Percentiles rank a stretch among this genome's conserved stretches.
phyloP scores from a whole-genome alignment of 2,329 filamentous ascomycete species.

The Dryadomyces sulphureus region DNA sequence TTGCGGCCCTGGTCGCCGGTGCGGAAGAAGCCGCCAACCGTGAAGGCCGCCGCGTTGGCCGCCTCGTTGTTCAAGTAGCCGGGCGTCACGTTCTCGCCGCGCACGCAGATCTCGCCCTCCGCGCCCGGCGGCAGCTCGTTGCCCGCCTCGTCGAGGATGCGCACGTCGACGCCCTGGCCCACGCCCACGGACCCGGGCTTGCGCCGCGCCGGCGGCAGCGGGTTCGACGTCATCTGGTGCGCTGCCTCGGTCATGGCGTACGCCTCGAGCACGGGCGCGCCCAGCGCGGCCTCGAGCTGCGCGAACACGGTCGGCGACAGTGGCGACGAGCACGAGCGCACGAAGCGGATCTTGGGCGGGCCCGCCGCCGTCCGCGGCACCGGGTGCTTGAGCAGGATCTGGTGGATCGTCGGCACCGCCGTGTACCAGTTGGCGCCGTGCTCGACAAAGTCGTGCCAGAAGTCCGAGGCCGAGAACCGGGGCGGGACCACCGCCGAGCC shows the following conservation, averaged over 20 bases:
- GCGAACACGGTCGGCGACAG: constrained; percentile 70
- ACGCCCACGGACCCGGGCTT: constrained; percentile 72
- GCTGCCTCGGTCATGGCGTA: constrained; percentile 90
- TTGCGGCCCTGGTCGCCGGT: constrained; percentile 76
- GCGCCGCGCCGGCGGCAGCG: constrained; percentile 53
- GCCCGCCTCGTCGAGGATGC: constrained; percentile 57
- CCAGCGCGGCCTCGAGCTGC: constrained; percentile 60
- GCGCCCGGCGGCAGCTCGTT: constrained; percentile 51
- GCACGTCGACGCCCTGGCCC: constrained; percentile 70
- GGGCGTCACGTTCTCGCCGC: constrained; percentile 68
- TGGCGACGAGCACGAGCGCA: constrained; percentile 74
- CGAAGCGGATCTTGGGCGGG: constrained; percentile 66
- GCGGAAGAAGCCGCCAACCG: constrained; percentile 65
- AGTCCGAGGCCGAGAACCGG: constrained; percentile 69
- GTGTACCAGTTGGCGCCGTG: constrained; percentile 83
- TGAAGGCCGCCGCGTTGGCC: constrained; percentile 63
- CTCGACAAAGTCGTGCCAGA: constrained; percentile 64
- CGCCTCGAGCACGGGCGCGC: constrained; percentile 72
- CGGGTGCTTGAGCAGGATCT: constrained; percentile 67
- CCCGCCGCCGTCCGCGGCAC: constrained; percentile 49
- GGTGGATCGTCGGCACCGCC: constrained; percentile 84
- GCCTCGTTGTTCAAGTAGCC: constrained; percentile 73
- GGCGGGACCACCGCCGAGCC: constrained; percentile 66
- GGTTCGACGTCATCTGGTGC: constrained; percentile 72
- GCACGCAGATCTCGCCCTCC: constrained; percentile 73